Conservation (phyloP, 768 basidiomycete genomes). For the Auricularia heimuer region DNA sequence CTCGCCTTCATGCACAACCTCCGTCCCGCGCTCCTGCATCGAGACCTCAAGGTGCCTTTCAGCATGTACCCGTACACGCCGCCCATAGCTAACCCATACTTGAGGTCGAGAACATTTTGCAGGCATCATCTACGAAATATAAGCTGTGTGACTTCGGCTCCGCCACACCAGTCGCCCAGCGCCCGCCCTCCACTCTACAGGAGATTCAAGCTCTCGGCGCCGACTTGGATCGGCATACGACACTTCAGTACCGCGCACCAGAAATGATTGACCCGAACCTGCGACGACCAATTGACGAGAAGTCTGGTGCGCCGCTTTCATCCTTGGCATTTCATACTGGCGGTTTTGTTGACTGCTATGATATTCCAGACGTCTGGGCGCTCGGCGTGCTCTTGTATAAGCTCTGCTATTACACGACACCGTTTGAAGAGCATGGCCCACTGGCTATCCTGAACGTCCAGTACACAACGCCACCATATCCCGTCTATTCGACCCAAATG, state of each 20-base stretch:
- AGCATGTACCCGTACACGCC: background rate
- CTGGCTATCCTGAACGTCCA: constrained; percentile 95
- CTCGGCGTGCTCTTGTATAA: constrained; percentile 95
- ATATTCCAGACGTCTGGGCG: constrained; percentile 76
- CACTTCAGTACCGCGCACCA: constrained; percentile 94
- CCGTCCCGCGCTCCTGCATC: constrained; percentile 82
- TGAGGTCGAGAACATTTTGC: constrained; percentile 90
- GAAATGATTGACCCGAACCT: constrained; percentile 94
- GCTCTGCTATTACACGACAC: constrained; percentile 98
- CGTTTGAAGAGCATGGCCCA: constrained; percentile 96
- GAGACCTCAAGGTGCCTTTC: constrained; percentile 68
- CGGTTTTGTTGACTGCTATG: constrained; percentile 1
- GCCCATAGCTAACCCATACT: background rate
- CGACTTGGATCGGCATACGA: constrained; percentile 91
- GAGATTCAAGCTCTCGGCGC: constrained; percentile 83
- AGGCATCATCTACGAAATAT: constrained; percentile 72
- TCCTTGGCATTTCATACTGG: background rate
- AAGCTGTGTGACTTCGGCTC: constrained; percentile 99
- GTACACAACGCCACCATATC: constrained; percentile 84
- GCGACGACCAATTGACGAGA: constrained; percentile 79
- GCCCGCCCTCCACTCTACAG: constrained; percentile 65
- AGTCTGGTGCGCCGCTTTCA: constrained; percentile 35
- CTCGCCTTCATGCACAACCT: constrained; percentile 92
- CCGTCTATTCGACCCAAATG: constrained; percentile 75
- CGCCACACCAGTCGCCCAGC: constrained; percentile 59